These are phyloP conservation scores for Pichia occidentalis DNA, from an alignment of 805 yeast species.

Conservation along the genomic window DNA sequence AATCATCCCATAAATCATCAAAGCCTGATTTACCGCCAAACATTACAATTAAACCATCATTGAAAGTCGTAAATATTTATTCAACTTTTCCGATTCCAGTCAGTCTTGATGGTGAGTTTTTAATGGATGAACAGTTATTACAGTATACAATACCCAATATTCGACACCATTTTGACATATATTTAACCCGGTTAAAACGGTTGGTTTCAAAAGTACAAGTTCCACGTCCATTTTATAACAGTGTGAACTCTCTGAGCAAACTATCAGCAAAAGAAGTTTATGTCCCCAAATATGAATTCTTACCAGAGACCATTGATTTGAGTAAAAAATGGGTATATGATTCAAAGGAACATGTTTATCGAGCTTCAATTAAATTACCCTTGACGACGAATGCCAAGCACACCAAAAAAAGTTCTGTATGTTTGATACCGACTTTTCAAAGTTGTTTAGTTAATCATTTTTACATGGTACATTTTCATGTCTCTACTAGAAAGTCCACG, in stretches of 20 bases:
- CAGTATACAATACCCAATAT: slow-evolving; percentile 8
- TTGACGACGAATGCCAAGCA: slow-evolving; percentile 3
- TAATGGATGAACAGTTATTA: slow-evolving; percentile 9
- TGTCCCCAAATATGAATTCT: slow-evolving; percentile 7
- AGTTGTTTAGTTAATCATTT: slow-evolving; percentile 6
- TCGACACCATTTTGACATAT: background rate
- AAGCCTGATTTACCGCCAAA: slow-evolving; percentile 6
- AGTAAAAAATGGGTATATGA: slow-evolving; percentile 5
- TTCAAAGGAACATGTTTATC: background rate
- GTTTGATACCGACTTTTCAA: slow-evolving; percentile 7
- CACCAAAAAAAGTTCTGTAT: background rate
- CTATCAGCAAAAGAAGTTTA: slow-evolving; percentile 5
- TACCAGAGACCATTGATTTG: slow-evolving; percentile 4
- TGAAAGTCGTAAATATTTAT: slow-evolving; percentile 3
- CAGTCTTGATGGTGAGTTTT: slow-evolving; percentile 8
- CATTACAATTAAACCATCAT: slow-evolving; percentile 1
- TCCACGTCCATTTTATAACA: background rate
- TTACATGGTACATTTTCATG: slow-evolving; percentile 8
- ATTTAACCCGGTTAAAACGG: slow-evolving; percentile 1
- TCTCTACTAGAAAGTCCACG: slow-evolving; percentile 3
- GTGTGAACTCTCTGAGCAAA: slow-evolving; percentile 8
- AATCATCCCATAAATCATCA: background rate
- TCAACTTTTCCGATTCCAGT: slow-evolving; percentile 8
- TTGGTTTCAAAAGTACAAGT: slow-evolving; percentile 1
- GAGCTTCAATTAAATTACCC: slow-evolving; percentile 3